phyloP scores from a whole-genome alignment of 768 basidiomycete species.

The Kwoniella bestiolae region DNA sequence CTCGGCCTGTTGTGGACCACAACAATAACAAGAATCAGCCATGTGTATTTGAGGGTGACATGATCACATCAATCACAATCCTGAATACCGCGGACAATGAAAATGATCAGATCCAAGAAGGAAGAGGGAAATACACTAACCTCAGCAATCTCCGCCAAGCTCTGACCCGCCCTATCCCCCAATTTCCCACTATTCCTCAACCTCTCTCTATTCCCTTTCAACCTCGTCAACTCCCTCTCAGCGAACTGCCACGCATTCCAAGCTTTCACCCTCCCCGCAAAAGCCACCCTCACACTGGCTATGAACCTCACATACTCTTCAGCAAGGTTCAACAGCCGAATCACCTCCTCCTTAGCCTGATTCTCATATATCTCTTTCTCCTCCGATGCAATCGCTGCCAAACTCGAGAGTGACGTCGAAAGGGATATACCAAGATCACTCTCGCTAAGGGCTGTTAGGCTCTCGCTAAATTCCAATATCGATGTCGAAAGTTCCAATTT shows the following conservation, averaged over 20 bases:
- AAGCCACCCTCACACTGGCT: conserved; percentile 82
- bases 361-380: conserved; percentile 73
- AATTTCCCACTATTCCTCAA: conserved; percentile 71
- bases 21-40: neutral
- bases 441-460: conserved; percentile 69
- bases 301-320: conserved; percentile 95
- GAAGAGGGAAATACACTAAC: conserved; percentile 58
- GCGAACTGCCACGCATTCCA: conserved; percentile 79
- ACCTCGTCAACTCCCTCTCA: conserved; percentile 73
- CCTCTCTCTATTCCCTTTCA: conserved; percentile 78
- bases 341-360: conserved; percentile 81
- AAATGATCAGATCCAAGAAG: neutral
- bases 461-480: conserved; percentile 78
- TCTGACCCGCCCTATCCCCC: conserved; percentile 67
- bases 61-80: too few relatives aligned
- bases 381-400: conserved; percentile 75
- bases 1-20: conserved; percentile 67
- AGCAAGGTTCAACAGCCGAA: conserved; percentile 77
- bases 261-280: conserved; percentile 80
- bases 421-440: conserved; percentile 77
- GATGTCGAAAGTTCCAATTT: conserved; percentile 72
- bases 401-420: conserved; percentile 68
- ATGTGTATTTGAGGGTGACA: too few relatives aligned
- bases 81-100: too few relatives aligned
- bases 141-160: conserved; percentile 80